Conservation (phyloP, 306 rosid species). For the Carpinus viminea region DNA sequence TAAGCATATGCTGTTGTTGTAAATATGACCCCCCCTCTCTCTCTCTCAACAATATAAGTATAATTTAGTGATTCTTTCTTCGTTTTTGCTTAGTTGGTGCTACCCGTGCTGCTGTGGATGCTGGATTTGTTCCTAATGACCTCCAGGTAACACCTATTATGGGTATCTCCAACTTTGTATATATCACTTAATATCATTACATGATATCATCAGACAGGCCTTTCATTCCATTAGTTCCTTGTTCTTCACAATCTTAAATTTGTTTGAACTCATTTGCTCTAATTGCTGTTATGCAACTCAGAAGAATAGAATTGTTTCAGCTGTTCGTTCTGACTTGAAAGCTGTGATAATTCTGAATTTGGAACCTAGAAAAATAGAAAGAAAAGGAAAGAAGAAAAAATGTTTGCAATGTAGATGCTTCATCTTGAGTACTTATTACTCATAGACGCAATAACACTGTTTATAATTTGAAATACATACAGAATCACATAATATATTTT, state of each 20-base stretch:
- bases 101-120: conserved; percentile 97
- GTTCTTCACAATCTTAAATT: neutral
- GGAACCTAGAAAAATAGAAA: neutral
- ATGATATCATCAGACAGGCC: neutral
- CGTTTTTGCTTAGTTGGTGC: conserved; percentile 73
- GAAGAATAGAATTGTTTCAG: neutral
- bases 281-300: conserved; percentile 1
- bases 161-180: neutral
- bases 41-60: conserved; percentile 12
- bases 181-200: neutral
- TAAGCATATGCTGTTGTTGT: conserved; percentile 10
- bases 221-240: neutral
- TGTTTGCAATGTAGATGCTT: neutral
- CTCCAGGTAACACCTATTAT: conserved; percentile 64
- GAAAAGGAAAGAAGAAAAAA: neutral
- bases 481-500: neutral
- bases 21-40: conserved; percentile 1
- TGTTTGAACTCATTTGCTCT: neutral
- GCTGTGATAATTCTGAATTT: conserved; percentile 1
- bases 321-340: neutral
- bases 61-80: conserved; percentile 31
- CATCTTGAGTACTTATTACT: neutral
- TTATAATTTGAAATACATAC: neutral
- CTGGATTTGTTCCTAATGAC: conserved; percentile 91
- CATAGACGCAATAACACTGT: too few species aligned